Percentiles rank a stretch among this genome's conserved stretches.
These are phyloP conservation scores for Penicillium sp. DNA, from an alignment of 2,329 filamentous ascomycete genomes.

Conservation along the genomic window DNA sequence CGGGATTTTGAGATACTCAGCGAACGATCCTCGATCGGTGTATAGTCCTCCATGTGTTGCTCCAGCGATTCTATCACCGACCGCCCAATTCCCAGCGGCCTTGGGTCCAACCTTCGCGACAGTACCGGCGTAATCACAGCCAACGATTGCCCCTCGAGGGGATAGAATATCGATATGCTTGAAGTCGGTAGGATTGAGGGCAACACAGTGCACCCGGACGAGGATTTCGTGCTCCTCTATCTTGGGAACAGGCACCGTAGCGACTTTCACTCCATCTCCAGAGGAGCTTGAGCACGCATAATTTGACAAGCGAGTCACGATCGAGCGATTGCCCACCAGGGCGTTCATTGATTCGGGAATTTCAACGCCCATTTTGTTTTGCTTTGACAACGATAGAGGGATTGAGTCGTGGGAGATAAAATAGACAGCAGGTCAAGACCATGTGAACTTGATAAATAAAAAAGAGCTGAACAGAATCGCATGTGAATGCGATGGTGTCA, in stretches of 20 bases:
- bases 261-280: conserved; percentile 8
- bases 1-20: conserved; percentile 37
- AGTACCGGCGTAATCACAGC: conserved; percentile 19
- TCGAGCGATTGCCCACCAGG: conserved; percentile 7
- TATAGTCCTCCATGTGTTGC: conserved; percentile 11
- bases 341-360: conserved; percentile 10
- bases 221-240: conserved; percentile 15
- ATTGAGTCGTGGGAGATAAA: background rate
- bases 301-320: conserved; percentile 6
- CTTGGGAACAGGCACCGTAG: conserved; percentile 10
- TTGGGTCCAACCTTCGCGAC: conserved; percentile 16
- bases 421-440: background rate
- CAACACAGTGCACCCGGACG: conserved; percentile 15
- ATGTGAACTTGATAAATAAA: background rate
- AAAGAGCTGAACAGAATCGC: background rate
- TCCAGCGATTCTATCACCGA: conserved; percentile 17
- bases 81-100: conserved; percentile 15
- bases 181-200: conserved; percentile 23
- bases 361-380: conserved; percentile 1
- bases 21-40: conserved; percentile 15
- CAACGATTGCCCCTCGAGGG: conserved; percentile 14
- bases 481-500: conserved; percentile 2
- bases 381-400: background rate
- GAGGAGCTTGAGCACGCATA: background rate
- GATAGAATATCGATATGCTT: conserved; percentile 18